Conservation (phyloP, 352 stramenopile genomes). For the Blastocystis sp. region DNA sequence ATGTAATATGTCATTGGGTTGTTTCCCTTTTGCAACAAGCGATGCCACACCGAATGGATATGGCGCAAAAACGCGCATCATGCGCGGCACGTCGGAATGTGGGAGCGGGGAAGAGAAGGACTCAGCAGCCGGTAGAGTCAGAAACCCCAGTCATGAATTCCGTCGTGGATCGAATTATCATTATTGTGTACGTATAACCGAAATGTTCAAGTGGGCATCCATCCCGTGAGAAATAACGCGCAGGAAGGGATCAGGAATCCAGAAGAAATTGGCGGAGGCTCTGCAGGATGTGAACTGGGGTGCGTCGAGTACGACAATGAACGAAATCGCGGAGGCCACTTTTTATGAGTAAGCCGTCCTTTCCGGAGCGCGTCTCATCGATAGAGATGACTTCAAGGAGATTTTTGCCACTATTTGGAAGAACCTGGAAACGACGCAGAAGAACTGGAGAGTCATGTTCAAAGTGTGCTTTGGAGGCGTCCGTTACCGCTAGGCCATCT, state of each 20-base stretch:
- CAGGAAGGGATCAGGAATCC: slow-evolving; percentile 68
- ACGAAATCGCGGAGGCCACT: slow-evolving; percentile 57
- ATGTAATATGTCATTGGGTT: slow-evolving; percentile 36
- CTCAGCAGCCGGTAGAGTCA: no score
- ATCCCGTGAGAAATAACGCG: neutral
- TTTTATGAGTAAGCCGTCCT: slow-evolving; percentile 50
- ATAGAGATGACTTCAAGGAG: slow-evolving; percentile 66
- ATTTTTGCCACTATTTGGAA: slow-evolving; percentile 68
- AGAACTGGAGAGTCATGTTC: slow-evolving; percentile 69
- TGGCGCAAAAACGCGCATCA: neutral
- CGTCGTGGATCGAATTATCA: neutral
- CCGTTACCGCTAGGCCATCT: slow-evolving; percentile 35
- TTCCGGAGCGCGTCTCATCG: no score
- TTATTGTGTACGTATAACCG: neutral
- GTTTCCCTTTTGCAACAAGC: neutral
- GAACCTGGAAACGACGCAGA: slow-evolving; percentile 65
- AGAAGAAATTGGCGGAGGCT: slow-evolving; percentile 65
- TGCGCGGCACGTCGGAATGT: slow-evolving; percentile 42
- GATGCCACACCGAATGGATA: neutral
- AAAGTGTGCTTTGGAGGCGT: neutral
- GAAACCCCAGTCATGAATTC: neutral
- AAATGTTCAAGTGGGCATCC: slow-evolving; percentile 47
- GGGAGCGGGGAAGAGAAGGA: neutral
- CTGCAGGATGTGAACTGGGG: slow-evolving; percentile 68
- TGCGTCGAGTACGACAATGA: slow-evolving; percentile 64